Conservation (phyloP, 768 basidiomycete species). For the Boletus vermiculosoides region DNA sequence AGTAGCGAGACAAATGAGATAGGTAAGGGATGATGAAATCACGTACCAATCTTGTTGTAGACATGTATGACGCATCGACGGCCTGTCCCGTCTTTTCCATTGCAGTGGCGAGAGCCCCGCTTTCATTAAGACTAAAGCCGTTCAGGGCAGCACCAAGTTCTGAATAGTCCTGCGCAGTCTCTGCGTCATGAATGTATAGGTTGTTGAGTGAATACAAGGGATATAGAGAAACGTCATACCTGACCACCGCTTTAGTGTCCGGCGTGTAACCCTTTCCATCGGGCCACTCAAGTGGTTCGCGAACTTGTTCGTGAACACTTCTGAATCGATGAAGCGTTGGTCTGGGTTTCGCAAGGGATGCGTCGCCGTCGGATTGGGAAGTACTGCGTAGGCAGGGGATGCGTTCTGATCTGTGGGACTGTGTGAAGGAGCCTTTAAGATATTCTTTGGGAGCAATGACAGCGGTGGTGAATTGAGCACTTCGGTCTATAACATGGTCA, state of each 20-base stretch:
- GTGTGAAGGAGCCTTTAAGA: conserved; percentile 91
- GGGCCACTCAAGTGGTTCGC: conserved; percentile 86
- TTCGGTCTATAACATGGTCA: conserved; percentile 59
- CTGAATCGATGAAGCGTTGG: conserved; percentile 93
- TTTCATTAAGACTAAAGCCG: conserved; percentile 89
- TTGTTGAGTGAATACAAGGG: conserved; percentile 5
- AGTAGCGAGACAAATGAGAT: conserved; percentile 5
- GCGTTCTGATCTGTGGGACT: conserved; percentile 82
- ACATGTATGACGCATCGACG: conserved; percentile 89
- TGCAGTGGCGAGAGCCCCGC: conserved; percentile 66
- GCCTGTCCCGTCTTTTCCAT: conserved; percentile 98
- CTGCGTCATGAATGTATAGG: conserved; percentile 36
- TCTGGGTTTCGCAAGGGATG: conserved; percentile 91
- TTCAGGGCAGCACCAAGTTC: conserved; percentile 92
- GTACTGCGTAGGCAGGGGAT: conserved; percentile 71
- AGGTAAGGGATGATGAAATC: background rate
- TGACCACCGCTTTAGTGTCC: conserved; percentile 92
- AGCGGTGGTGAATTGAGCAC: conserved; percentile 91
- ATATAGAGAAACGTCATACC: conserved; percentile 46
- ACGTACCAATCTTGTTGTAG: conserved; percentile 83
- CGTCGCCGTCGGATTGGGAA: conserved; percentile 87
- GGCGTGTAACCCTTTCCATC: conserved; percentile 95
- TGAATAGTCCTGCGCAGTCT: conserved; percentile 81
- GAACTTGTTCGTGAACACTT: conserved; percentile 94
- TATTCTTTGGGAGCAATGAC: conserved; percentile 90